Conservation (phyloP, 2,329 filamentous ascomycete species). For the Zymoseptoria pseudotritici region DNA sequence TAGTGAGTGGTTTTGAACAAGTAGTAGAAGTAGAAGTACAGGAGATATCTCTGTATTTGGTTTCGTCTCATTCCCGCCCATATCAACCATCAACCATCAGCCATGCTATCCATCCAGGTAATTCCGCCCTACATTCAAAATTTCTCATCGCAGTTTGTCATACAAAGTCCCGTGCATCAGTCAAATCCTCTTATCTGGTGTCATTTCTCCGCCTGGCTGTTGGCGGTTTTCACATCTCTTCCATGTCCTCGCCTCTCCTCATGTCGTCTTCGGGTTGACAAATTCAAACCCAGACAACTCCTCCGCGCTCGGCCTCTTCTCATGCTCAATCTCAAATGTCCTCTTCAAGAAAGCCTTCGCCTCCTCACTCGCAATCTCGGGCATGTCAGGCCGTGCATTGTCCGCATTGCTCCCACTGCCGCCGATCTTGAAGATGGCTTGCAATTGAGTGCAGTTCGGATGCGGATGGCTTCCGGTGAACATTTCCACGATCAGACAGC, state of each 20-base stretch:
- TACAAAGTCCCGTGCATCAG: neutral
- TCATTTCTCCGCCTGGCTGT: neutral
- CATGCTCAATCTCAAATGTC: conserved; percentile 94
- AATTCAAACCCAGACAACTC: conserved; percentile 81
- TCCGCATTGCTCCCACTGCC: conserved; percentile 53
- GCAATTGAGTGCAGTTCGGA: conserved; percentile 91
- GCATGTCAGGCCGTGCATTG: conserved; percentile 76
- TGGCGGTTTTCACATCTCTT: neutral
- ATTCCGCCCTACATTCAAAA: neutral
- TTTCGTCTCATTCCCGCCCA: neutral
- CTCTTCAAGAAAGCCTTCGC: conserved; percentile 74
- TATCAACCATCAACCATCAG: neutral
- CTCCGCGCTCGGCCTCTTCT: conserved; percentile 83
- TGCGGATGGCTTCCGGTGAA: conserved; percentile 95
- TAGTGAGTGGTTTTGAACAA: neutral
- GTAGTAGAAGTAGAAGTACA: neutral
- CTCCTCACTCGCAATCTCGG: conserved; percentile 76
- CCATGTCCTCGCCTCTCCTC: neutral
- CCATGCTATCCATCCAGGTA: neutral
- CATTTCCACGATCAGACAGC: conserved; percentile 97
- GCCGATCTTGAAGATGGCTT: conserved; percentile 94
- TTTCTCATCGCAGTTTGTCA: neutral
- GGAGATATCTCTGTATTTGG: neutral
- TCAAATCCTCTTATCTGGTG: neutral
- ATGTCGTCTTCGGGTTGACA: conserved; percentile 23